Percentiles rank a stretch among this genome's conserved stretches.
Evolutionary conservation across 1,284 basidiomycete species (phyloP).

Genomic region (Rhizoctonia solani): DNA sequence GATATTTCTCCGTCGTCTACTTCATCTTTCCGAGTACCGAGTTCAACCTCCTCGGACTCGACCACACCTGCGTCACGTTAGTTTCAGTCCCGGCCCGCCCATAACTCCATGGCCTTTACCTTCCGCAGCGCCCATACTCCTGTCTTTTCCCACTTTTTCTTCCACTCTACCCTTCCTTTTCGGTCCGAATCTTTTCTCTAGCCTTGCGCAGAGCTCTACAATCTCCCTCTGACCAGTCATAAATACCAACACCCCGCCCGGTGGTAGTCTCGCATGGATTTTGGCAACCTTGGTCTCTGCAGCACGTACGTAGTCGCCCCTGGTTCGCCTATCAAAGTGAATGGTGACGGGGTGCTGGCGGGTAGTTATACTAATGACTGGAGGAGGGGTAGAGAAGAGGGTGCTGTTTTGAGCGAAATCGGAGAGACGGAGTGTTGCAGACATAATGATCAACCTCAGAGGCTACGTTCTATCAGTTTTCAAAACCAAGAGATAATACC

Average conservation of each 20-base stretch:
- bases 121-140: conserved; percentile 9
- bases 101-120: neutral
- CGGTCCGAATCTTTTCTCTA: conserved; percentile 82
- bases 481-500: neutral
- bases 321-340: conserved; percentile 89
- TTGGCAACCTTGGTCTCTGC: conserved; percentile 88
- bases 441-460: conserved; percentile 96
- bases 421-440: conserved; percentile 90
- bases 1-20: conserved; percentile 32
- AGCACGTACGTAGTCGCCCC: conserved; percentile 86
- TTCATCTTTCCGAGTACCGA: conserved; percentile 54
- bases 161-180: conserved; percentile 48
- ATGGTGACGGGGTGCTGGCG: conserved; percentile 95
- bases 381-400: conserved; percentile 83
- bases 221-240: conserved; percentile 82
- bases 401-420: conserved; percentile 90
- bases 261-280: conserved; percentile 71
- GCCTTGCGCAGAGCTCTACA: conserved; percentile 62
- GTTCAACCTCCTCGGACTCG: conserved; percentile 82
- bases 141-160: neutral
- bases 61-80: conserved; percentile 52
- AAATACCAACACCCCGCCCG: conserved; percentile 75
- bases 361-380: conserved; percentile 86
- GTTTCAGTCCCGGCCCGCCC: neutral
- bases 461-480: conserved; percentile 55